Conservation (phyloP, 2,329 filamentous ascomycete genomes). For the Thielaviopsis musarum region DNA sequence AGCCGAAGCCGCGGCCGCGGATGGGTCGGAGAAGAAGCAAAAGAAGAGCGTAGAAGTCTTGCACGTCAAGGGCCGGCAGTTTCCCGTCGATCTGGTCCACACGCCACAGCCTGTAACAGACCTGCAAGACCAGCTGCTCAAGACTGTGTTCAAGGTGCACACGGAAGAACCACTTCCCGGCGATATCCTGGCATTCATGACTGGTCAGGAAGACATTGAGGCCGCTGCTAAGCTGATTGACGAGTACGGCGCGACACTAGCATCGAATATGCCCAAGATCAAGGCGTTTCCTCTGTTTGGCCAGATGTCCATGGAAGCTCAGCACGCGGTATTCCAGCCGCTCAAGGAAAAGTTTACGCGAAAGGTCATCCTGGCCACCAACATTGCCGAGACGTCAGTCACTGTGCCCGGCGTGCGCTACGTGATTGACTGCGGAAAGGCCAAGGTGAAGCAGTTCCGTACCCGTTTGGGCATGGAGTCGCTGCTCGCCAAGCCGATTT, state of each 20-base stretch:
- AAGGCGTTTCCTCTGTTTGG: conserved; percentile 72
- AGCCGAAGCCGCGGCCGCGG: neutral
- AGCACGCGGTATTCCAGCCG: conserved; percentile 72
- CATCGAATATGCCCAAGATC: conserved; percentile 56
- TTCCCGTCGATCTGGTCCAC: conserved; percentile 64
- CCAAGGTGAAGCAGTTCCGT: conserved; percentile 85
- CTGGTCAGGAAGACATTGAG: conserved; percentile 86
- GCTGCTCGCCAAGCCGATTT: conserved; percentile 76
- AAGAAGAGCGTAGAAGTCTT: conserved; percentile 11
- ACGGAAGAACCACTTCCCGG: conserved; percentile 79
- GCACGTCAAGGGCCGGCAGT: conserved; percentile 74
- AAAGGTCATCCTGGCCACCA: conserved; percentile 84
- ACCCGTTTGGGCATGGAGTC: conserved; percentile 76
- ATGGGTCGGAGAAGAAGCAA: conserved; percentile 6
- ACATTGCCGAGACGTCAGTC: conserved; percentile 97
- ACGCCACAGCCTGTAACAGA: conserved; percentile 59
- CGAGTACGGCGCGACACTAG: conserved; percentile 57
- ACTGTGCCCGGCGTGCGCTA: conserved; percentile 86
- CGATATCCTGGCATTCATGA: conserved; percentile 82
- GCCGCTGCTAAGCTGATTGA: conserved; percentile 63
- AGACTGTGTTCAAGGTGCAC: conserved; percentile 74
- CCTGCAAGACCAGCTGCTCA: conserved; percentile 65
- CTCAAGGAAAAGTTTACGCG: conserved; percentile 55
- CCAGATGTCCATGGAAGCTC: conserved; percentile 69
- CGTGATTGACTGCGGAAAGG: conserved; percentile 85